Evolutionary conservation across 1,284 basidiomycete genomes (phyloP), one percentile per base, ranked within the genome.

Genomic region (Marasmius fiardii): DNA sequence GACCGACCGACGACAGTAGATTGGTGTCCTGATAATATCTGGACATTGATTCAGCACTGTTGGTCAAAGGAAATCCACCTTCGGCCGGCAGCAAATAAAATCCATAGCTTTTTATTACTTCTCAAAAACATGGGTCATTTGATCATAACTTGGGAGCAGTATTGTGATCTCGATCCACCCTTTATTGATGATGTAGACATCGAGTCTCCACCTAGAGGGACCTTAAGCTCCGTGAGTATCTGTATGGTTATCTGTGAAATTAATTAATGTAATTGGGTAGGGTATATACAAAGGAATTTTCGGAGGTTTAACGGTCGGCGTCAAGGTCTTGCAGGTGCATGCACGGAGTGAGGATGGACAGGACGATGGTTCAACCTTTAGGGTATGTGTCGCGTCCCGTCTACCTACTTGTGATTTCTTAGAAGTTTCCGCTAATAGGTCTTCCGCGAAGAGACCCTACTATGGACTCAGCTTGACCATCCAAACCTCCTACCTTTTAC

Each of bases 401-500:
- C 28, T 31, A 10, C 28, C 10, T 31, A 10, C 28, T 10, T 31
- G 10, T 31, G 28, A 10, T 31, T 31, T 10, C 28, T 31, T n/a
- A n/a, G 28, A 31, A 31, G 10, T 31, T 10, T n/a, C n/a, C n/a
- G 28, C 10, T 31, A 10, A 16, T 39, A 59, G 58, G 50, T 51
- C 4, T 58, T 60, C 31, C 52, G 34, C 21, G 26, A 54, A 11
- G 59, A 60, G 43, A 56, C 59, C n/a, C 8, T 60, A 8, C 50
- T 60, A 21, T 60, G 59, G 59, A 55, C 50, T 24, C 56, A 52
- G 37, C 50, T 60, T 6, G 39, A 52, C 26, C 59, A 60, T 48
- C 56, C 56, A 4, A 57, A 60, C 28, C 41, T 60, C 1, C 44
- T 60, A n/a, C 56, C 59, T 16, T 53, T 60, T 26, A 21, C 58